Base-by-base conservation (phyloP, 805 yeast species). In the Lipomyces mesembrius region DNA sequence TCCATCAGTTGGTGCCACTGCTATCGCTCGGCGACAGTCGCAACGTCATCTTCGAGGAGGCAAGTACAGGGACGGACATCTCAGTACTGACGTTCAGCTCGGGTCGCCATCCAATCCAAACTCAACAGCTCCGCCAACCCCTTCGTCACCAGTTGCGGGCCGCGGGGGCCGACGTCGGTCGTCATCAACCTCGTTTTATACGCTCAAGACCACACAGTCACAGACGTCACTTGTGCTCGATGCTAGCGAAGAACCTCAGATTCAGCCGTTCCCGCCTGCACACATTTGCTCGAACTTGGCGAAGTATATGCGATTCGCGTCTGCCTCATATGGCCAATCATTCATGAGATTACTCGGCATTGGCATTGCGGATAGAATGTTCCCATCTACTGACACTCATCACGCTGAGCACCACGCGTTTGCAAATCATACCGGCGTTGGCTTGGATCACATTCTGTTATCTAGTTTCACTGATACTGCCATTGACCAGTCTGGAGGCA, bases 261-360 rank as follows among this genome's bases (percentile, higher is more conserved):
- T 70, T 46, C 72, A 67, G 59, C 63, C 65, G 14, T 72, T 72
- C 52, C 77, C 77, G 20, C 72, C 74, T 3, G 76, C 69, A 25
- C 76, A 73, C 53, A 62, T 74, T 25, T 71, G 76, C 32, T 63
- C 67, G 55, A 74, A 74, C 63, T 65, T 76, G 72, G 77, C 77
- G 1, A 74, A 74, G 56, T 77, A 74, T 59, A 73, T 74, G 61
- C 67, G 77, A 29, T 77, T 71, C 63, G 75, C 79, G 7, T 73
- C 78, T 11, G 79, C 79, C 2, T 75, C 79, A 7, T 77, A 77
- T 59, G 79, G 79, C 12, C 76, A 74, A 60, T 73, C 78, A 6
- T 77, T 77, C 60, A 72, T 77, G 74, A 67, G 75, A 20, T 64
- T 77, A 17, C 65, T 76, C 17, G 77, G 79, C 11, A 66, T 75